Base-by-base conservation (phyloP, 768 basidiomycete genomes). In the Tylopilus sp. region DNA sequence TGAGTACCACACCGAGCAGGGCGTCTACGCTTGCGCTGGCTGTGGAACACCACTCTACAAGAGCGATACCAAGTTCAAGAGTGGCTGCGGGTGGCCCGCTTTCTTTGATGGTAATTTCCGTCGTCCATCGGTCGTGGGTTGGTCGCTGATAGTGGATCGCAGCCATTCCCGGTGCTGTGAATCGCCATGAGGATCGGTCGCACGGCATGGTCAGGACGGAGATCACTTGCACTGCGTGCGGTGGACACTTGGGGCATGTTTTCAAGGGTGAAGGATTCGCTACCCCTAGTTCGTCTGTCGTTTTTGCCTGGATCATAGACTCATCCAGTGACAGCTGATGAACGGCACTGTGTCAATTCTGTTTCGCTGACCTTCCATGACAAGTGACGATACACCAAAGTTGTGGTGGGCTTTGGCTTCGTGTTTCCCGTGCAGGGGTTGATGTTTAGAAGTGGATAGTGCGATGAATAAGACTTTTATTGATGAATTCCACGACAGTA, bases 71-170 rank as follows among this genome's bases (percentile, higher is more conserved):
- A 97, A 97, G 72, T 97, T 96, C 72, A 79, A 87, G 61, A 93
- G 90, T 53, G 92, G 92, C 9, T 96, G 92, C 63, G 94, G 94
- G 22, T 98, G 94, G 94, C 94, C 95, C n/a, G 92, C 94, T 1
- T 98, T 97, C 79, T 98, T 87, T 66, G 94, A 96, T 66, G 89
- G 89, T 88, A 56, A 52, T 72, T 60, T 10, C 22, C 21, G 52
- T 38, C 31, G 26, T 10, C n/a, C n/a, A 8, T 30, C 14, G 8
- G 26, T 21, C 31, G 11, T 45, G 24, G 8, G 24, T 19, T 37
- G 37, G 45, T 47, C 11, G 38, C 49, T 54, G n/a, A 58, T 33
- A 13, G 24, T 40, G 25, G n/a, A 36, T 37, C 29, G 29, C 56
- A 91, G 92, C 93, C 9, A 82, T 96, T 56, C 94, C 94, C 7